Base-by-base conservation (phyloP, 345 rosid species). In the Eucalyptus microcorys region DNA sequence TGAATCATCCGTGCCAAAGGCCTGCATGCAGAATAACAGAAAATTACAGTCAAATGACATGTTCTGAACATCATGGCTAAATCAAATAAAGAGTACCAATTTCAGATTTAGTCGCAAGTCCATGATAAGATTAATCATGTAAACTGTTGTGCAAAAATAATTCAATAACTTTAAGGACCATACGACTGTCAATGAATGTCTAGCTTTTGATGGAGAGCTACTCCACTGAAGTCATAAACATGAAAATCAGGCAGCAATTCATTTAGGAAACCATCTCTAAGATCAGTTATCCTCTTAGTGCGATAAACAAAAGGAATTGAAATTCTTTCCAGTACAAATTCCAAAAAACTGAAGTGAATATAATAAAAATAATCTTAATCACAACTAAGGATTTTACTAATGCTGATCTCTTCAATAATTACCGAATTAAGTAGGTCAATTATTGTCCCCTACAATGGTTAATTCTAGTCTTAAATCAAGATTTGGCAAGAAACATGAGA, bases 1-100 rank as follows among this genome's bases (percentile, higher is more conserved):
- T 50, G 96, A 96, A 90, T 96, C 98, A 92, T 96, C 98, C 81
- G 94, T 96, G 68, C 96, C 98, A 92, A 96, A 93, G 53, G 97
- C 97, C 99, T 98, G 92, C 91, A 93, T 76, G 87, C 59, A 85
- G 87, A 83, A 86, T 83, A 87, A 90, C 16, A 87, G 61, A 76
- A 71, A 76, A 40, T 32, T 66, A 66, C 47, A 76, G 47, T 76
- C 85, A 93, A 47, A 37, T 47, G 42, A 87, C 37, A 57, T 34
- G 40, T 59, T 55, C 86, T 55, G 64, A 88, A 88, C 88, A 49
- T 50, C 85, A 85, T 12, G 57, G 40, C 55, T 76, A 37, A 76
- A 76, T 76, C 45, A 76, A 37, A 11, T 49, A 87, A 85, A 71
- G 30, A 48, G 40, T 68, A 85, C 55, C 49, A 89, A 86, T 49